Base-by-base conservation (phyloP, 1,284 basidiomycete species). In the Amylostereum areolatum region DNA sequence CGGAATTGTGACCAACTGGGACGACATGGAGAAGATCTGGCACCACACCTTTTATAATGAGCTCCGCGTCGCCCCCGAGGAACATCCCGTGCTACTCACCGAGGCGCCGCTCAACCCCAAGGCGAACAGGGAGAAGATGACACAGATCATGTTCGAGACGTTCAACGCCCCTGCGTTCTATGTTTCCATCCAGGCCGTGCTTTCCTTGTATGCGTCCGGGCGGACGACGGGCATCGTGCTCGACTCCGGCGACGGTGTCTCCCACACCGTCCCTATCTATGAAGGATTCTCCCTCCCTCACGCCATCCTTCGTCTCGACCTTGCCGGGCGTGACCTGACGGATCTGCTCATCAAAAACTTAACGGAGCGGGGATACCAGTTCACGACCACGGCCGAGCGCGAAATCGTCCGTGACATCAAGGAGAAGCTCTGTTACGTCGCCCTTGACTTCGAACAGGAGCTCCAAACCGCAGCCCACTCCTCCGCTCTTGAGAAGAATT, bases 341-440 rank as follows among this genome's bases (percentile, higher is more conserved):
- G 89, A 94, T 61, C 89, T 84, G 75, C 75, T 97, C 59, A 84
- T 92, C 78, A 96, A 94, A 81, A 90, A 92, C 69, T 71, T 97
- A 64, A 89, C 83, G 72, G 94, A 97, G 78, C 86, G 94, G 62
- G 94, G 94, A 32, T 96, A 97, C 76, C 81, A 85, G 52, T 96
- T 97, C 85, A 93, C 89, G 63, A 97, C 89, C 60, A 89, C 90
- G 24, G 92, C 92, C 53, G 92, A 95, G 77, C 85, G 89, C 66
- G 93, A 96, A 83, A 93, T 97, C 55, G 94, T 97, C 64, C 84
- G 94, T 63, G 94, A 97, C 71, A 95, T 97, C 80, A 97, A 97
- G 81, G 94, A 97, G 81, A 96, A 95, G 78, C 84, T 97, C 46
- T 96, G 93, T 77, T 97, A 97, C 72, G 92, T 97, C 62, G 94